Conservation (phyloP, 768 basidiomycete genomes). For the Lyophyllum semitale region DNA sequence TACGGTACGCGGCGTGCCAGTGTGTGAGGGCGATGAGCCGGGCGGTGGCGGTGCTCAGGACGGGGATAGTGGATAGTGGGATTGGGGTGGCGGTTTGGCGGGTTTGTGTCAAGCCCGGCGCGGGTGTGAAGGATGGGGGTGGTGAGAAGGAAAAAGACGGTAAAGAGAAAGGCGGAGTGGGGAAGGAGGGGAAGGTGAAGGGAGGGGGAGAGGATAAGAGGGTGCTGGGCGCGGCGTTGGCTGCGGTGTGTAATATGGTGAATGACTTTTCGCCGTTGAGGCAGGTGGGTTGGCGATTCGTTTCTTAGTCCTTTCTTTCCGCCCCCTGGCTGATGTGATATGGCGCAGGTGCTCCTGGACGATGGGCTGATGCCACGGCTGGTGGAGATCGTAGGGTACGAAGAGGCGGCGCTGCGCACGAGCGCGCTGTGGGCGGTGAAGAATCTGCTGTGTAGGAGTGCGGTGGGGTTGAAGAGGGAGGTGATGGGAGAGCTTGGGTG, state of each 20-base stretch:
- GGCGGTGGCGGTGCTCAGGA: slow-evolving; percentile 77
- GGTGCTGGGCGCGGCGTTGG: slow-evolving; percentile 70
- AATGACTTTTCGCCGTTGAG: slow-evolving; percentile 84
- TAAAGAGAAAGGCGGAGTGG: not conserved
- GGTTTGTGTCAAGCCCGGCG: slow-evolving; percentile 35
- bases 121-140: not conserved
- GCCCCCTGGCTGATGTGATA: not conserved
- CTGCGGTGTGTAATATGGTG: slow-evolving; percentile 83
- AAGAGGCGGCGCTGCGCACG: slow-evolving; percentile 22
- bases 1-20: slow-evolving; percentile 87
- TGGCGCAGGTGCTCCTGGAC: slow-evolving; percentile 58
- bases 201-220: slow-evolving; percentile 59
- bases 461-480: slow-evolving; percentile 56
- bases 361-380: slow-evolving; percentile 69
- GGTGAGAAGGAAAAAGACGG: slow-evolving; percentile 1
- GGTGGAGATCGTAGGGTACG: slow-evolving; percentile 48
- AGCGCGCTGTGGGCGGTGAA: slow-evolving; percentile 88
- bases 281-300: slow-evolving; percentile 53
- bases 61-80: slow-evolving; percentile 82
- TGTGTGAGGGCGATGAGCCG: slow-evolving; percentile 80
- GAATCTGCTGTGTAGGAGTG: slow-evolving; percentile 73
- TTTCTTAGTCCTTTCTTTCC: slow-evolving; percentile 16
- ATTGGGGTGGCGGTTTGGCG: slow-evolving; percentile 72
- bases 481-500: slow-evolving; percentile 76
- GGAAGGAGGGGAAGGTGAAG: not conserved